A percentile compares a stretch with the other conserved stretches of the same genome.
These are phyloP conservation scores for Lactuca sativa DNA, from an alignment of 129 eudicot genomes.

Conservation along the genomic window DNA sequence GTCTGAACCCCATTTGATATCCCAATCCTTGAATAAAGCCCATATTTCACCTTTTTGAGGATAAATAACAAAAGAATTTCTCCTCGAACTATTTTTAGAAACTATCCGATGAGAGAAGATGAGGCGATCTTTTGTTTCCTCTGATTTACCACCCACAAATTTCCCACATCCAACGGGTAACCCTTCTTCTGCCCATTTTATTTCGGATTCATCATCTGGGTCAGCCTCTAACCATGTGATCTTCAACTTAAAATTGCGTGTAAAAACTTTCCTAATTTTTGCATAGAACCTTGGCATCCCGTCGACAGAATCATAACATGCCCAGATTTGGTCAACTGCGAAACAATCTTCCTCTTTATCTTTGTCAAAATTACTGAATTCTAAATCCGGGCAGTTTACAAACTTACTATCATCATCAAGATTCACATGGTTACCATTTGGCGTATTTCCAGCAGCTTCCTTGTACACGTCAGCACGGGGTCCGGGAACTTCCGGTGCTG, in stretches of 20 bases:
- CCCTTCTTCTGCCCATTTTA: constrained; percentile 51
- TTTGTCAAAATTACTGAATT: constrained; percentile 68
- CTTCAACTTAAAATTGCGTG: constrained; percentile 48
- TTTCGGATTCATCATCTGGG: constrained; percentile 41
- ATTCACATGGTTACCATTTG: constrained; percentile 9
- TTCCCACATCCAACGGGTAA: constrained; percentile 74
- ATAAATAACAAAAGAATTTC: constrained; percentile 35
- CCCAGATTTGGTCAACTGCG: constrained; percentile 76
- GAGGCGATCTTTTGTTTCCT: constrained; percentile 39
- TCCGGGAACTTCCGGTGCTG: neutral
- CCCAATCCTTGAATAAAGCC: constrained; percentile 85
- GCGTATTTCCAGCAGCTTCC: constrained; percentile 24
- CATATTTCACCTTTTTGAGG: constrained; percentile 81
- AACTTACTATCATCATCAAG: constrained; percentile 5
- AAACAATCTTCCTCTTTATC: constrained; percentile 48
- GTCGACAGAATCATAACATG: constrained; percentile 67
- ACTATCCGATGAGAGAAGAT: constrained; percentile 72
- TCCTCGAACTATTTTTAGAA: constrained; percentile 32
- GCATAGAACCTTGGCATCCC: constrained; percentile 90
- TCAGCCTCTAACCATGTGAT: constrained; percentile 72
- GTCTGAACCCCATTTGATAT: constrained; percentile 61
- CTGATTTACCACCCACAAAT: constrained; percentile 37
- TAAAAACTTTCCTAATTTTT: constrained; percentile 38
- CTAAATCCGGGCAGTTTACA: constrained; percentile 52
- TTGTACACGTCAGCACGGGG: constrained; percentile 16